Evolutionary conservation across 257 asterid species (phyloP).

Genomic region (Linderniella brevidens): DNA sequence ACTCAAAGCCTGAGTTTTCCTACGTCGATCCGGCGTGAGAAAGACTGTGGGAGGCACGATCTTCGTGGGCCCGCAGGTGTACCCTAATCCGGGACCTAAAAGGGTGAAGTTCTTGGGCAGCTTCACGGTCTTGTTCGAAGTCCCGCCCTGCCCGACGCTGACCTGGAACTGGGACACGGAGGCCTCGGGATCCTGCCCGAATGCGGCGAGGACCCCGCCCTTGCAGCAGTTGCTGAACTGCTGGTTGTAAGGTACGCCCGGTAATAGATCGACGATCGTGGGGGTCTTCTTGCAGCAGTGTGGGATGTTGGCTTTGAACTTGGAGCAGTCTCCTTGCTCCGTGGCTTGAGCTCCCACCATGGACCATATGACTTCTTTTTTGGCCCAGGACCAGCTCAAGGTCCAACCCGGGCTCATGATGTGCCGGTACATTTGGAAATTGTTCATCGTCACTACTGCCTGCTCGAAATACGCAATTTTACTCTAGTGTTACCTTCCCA

Average conservation of each 20-base stretch:
- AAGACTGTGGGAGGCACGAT: constrained; percentile 35
- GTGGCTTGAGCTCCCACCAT: constrained; percentile 43
- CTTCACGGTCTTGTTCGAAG: constrained; percentile 37
- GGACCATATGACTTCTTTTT: constrained; percentile 45
- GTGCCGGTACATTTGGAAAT: constrained; percentile 54
- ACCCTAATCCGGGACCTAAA: constrained; percentile 36
- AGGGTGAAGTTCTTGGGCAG: constrained; percentile 42
- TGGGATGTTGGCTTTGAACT: constrained; percentile 38
- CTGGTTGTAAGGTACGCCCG: constrained; percentile 46
- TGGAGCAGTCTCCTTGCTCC: constrained; percentile 55
- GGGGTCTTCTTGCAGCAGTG: constrained; percentile 49
- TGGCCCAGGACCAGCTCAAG: constrained; percentile 45
- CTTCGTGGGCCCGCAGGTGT: constrained; percentile 56
- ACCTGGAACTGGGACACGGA: constrained; percentile 36
- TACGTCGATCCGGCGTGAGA: constrained; percentile 34
- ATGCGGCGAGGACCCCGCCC: constrained; percentile 42
- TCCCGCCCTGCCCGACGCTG: constrained; percentile 46
- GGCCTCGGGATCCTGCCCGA: constrained; percentile 35
- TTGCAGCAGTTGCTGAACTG: constrained; percentile 40
- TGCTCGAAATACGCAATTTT: too few species aligned
- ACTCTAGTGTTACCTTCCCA: too few species aligned
- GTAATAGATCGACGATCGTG: constrained; percentile 33
- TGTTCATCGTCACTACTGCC: constrained; percentile 43
- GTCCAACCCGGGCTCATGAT: constrained; percentile 53
- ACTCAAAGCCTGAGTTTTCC: constrained; percentile 52